Evolutionary conservation across 805 yeast species (phyloP).

Genomic region (Hyphopichia homilentoma): DNA sequence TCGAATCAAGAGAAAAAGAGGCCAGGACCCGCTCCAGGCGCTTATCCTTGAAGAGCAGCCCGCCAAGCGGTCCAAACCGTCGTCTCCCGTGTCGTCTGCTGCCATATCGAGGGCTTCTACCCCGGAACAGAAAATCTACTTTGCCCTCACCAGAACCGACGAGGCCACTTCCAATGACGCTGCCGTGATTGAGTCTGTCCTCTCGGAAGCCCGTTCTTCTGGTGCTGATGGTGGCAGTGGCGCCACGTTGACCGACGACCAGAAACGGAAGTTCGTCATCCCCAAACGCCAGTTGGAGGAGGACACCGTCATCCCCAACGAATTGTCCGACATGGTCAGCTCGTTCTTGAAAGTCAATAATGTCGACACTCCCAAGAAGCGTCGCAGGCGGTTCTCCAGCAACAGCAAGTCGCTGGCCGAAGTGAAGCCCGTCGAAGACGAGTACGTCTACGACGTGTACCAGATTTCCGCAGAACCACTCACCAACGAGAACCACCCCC

Average conservation of each 20-base stretch:
- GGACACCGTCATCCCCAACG: constrained; percentile 46
- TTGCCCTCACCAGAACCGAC: constrained; percentile 35
- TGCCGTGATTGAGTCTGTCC: constrained; percentile 19
- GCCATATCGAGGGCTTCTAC: constrained; percentile 11
- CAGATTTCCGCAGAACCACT: constrained; percentile 28
- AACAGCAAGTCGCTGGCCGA: constrained; percentile 2
- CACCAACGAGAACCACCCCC: constrained; percentile 46
- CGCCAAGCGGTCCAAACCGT: constrained; percentile 41
- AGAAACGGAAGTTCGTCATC: constrained; percentile 30
- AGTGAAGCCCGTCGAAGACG: constrained; percentile 20
- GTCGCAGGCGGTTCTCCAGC: constrained; percentile 7
- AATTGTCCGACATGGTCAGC: constrained; percentile 71
- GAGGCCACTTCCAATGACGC: constrained; percentile 14
- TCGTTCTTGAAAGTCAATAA: constrained; percentile 44
- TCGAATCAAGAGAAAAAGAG: constrained; percentile 81
- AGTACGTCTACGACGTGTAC: constrained; percentile 90
- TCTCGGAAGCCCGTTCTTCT: constrained; percentile 17
- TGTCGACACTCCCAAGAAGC: constrained; percentile 6
- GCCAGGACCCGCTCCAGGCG: constrained; percentile 87
- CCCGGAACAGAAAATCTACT: constrained; percentile 35
- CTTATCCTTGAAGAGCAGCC: constrained; percentile 45
- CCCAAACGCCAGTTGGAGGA: constrained; percentile 31
- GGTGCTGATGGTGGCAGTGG: not conserved
- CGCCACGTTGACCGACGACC: constrained; percentile 3
- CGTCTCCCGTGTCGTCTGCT: constrained; percentile 29